Evolutionary conservation across 768 basidiomycete species (phyloP), one percentile per base, ranked within the genome.

Genomic region (Pleurotus eryngii): DNA sequence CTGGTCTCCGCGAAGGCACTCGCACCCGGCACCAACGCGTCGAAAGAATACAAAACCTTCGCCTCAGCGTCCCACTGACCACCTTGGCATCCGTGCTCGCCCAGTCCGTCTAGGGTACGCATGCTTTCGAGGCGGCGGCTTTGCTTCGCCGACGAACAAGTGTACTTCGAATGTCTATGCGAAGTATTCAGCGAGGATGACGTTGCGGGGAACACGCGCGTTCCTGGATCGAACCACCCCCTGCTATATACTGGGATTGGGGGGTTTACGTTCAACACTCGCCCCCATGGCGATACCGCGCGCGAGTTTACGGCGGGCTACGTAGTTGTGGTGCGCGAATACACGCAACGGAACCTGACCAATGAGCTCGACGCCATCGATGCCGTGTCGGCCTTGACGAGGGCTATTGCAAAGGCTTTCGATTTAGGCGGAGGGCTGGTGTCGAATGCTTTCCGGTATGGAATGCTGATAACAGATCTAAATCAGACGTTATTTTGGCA

Each of bases 321-420:
- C 39, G 24, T 39, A 11, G 17, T 2, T 5, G 51, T 39, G 5
- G 39, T 40, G 3, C 35, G 38, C 14, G 15, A 42, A 30, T 54
- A 54, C 17, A 43, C 51, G 1, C 9, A 40, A 2, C 51, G 51
- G 6, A 24, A 39, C 20, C 39, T 54, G 9, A 54, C 51, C 5
- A 54, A 54, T 12, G 51, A 54, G 26, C 42, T 18, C 4, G 51
- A 54, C 8, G 20, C 51, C 12, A 26, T 54, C n/a, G 51, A 54
- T 24, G 51, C 51, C 11, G 42, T 54, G 20, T 54, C 51, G 22
- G 51, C 51, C 18, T 24, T 54, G 39, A 54, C 51, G 7, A 54
- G n/a, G n/a, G 51, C 39, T n/a, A 54, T 54, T 15, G 51, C 51
- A 26, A 54, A 42, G 22, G 51, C 37, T 8, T 54, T 54, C 51